Evolutionary conservation across 2,329 filamentous ascomycete species (phyloP).

Genomic region (Emergomyces orientalis): DNA sequence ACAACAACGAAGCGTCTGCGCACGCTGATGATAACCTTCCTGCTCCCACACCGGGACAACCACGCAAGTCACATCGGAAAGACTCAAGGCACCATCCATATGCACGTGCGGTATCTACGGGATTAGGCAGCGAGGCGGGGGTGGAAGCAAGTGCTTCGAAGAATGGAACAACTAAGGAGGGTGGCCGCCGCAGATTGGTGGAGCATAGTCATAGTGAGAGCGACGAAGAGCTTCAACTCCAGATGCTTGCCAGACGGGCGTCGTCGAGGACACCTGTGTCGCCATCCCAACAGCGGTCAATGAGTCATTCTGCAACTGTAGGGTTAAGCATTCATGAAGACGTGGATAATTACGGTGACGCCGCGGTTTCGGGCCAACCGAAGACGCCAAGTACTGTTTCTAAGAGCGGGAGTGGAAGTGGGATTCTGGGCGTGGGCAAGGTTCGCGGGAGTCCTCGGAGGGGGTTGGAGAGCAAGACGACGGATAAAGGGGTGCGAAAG

Average conservation of each 20-base stretch:
- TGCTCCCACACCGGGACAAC: conserved; percentile 89
- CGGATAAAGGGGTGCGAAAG: conserved; percentile 37
- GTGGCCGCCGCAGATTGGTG: conserved; percentile 37
- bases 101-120: conserved; percentile 46
- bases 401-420: conserved; percentile 45
- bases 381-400: conserved; percentile 41
- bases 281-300: conserved; percentile 53
- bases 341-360: conserved; percentile 54
- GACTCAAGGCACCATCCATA: conserved; percentile 68
- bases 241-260: conserved; percentile 59
- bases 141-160: conserved; percentile 14
- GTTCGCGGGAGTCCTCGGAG: conserved; percentile 49
- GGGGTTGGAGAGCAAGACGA: conserved; percentile 33
- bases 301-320: conserved; percentile 66
- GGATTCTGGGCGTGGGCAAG: conserved; percentile 50
- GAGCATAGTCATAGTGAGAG: conserved; percentile 48
- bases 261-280: conserved; percentile 57
- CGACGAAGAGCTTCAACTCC: conserved; percentile 72
- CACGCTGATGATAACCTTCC: conserved; percentile 74
- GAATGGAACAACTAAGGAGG: conserved; percentile 9
- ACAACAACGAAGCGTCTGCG: conserved; percentile 57
- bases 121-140: conserved; percentile 31
- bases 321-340: conserved; percentile 57
- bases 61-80: conserved; percentile 73
- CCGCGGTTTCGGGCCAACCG: conserved; percentile 17